Conservation (phyloP, 1,284 basidiomycete species). For the Xerocomus nothofagi region DNA sequence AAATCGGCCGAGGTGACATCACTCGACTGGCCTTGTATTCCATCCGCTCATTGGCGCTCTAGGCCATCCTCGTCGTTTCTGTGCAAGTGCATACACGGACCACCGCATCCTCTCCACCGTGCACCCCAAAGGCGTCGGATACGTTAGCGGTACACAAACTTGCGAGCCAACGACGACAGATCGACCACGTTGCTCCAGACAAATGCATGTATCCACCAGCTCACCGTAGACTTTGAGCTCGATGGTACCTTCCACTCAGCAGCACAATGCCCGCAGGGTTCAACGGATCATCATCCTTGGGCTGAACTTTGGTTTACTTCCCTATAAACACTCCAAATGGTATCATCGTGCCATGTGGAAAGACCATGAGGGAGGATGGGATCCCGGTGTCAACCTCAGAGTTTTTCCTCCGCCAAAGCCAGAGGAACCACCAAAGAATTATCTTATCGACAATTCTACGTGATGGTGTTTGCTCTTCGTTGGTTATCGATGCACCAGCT, state of each 20-base stretch:
- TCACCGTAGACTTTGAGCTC: neutral
- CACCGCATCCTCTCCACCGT: slow-evolving; percentile 1
- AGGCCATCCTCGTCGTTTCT: no score
- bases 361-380: slow-evolving; percentile 3
- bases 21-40: slow-evolving; percentile 3
- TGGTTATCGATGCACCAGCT: no score
- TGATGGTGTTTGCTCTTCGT: no score
- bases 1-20: slow-evolving; percentile 1
- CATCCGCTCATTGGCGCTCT: no score
- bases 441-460: no score
- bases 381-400: slow-evolving; percentile 4
- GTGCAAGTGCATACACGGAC: slow-evolving; percentile 1
- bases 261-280: slow-evolving; percentile 8
- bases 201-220: slow-evolving; percentile 4
- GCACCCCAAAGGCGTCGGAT: slow-evolving; percentile 3
- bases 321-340: slow-evolving; percentile 7
- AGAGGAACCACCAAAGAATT: no score
- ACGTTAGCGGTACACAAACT: neutral
- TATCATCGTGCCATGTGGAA: slow-evolving; percentile 9
- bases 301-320: neutral
- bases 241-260: slow-evolving; percentile 4
- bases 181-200: neutral
- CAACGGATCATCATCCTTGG: neutral
- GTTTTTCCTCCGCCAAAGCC: no score
- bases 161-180: neutral